phyloP scores from a whole-genome alignment of 73 alveolate species.

The Paramecium biaurelia region DNA sequence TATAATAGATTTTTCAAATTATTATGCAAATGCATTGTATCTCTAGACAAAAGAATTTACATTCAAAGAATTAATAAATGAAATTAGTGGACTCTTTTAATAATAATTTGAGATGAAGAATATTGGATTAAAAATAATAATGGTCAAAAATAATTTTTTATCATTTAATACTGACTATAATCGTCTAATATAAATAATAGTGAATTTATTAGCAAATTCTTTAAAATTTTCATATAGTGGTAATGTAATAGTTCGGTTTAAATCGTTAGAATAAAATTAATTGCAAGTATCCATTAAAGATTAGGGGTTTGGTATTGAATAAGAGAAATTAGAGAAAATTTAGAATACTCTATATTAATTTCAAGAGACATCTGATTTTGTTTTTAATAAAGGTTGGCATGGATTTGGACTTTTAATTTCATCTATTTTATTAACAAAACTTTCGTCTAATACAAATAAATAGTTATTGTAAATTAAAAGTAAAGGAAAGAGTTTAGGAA shows the following conservation, averaged over 20 bases:
- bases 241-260: neutral
- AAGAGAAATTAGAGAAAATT: neutral
- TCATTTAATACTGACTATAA: neutral
- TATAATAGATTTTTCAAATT: conserved; percentile 46
- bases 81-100: neutral
- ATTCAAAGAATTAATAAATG: neutral
- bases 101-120: neutral
- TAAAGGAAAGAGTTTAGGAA: neutral
- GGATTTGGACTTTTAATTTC: conserved; percentile 43
- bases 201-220: neutral
- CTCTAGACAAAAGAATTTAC: neutral
- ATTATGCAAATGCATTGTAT: neutral
- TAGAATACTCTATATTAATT: neutral
- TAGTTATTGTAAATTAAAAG: neutral
- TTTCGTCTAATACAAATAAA: neutral
- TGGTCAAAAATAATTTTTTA: neutral
- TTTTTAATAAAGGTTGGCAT: neutral
- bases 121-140: neutral
- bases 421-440: neutral
- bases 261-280: neutral
- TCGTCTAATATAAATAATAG: neutral
- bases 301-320: neutral
- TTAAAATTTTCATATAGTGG: neutral
- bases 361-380: neutral
- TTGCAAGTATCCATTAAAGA: neutral